Base-by-base conservation (phyloP, 371 early-diverging fungal genomes). In the Basidiobolus meristosporus region DNA sequence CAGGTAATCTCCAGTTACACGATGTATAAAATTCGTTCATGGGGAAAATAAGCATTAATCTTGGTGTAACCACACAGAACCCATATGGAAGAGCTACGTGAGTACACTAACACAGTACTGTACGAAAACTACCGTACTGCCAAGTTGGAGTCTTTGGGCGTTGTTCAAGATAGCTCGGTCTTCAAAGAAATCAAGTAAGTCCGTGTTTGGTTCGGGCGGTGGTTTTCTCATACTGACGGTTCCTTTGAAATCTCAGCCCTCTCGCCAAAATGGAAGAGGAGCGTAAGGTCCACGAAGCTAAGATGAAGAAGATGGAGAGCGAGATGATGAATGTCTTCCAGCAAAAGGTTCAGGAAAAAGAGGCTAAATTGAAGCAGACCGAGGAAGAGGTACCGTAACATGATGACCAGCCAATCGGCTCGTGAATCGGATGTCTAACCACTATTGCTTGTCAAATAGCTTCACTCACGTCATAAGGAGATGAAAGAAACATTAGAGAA, bases 311-410 rank as follows among this genome's bases (percentile, higher is more conserved):
- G 73, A 90, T 96, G 95, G 95, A 96, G 55, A 73, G 81, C 36
- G 95, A 96, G 57, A 93, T 96, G 95, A 82, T 82, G 58, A 71
- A 78, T 7, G 95, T 96, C 31, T 93, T 96, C 81, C 85, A 89
- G 57, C 89, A 88, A 49, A 96, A 96, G 73, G 93, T 96, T 7
- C 84, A 88, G 45, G 97, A 96, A 59, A 93, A 93, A 70, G 95
- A 93, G 56, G 64, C 81, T 39, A 93, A 93, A 66, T 64, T 96
- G 52, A 91, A 90, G 65, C 89, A 89, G 52, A 77, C 80, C 20
- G 97, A 96, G 54, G 92, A 93, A 54, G 97, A 96, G 57, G 67
- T n/a, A n/a, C n/a, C n/a, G n/a, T n/a, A n/a, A n/a, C n/a, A n/a
- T n/a, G n/a, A n/a, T n/a, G n/a, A n/a, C n/a, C n/a, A n/a, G n/a